Evolutionary conservation across 2,329 filamentous ascomycete species (phyloP), one percentile per base, ranked within the genome.

Genomic region (Botrytis squamosa): DNA sequence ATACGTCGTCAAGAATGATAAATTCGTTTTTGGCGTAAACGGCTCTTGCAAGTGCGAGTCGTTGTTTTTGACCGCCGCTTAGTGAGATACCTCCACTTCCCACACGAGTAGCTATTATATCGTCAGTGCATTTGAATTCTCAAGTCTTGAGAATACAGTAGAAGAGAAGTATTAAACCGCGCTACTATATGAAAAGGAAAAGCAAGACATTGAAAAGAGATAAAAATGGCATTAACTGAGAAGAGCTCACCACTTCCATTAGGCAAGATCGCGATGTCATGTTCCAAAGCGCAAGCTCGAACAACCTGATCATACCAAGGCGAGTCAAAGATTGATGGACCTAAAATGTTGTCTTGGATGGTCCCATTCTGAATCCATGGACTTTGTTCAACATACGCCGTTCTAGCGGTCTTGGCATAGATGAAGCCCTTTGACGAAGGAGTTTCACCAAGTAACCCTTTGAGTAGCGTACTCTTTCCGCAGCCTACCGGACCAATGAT

Each of bases 241-340:
- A 90, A 78, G 90, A 88, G 0, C 90, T 91, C 76, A 84, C 81
- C 77, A 91, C 90, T 57, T 87, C 88, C 73, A 85, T 85, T 1
- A 88, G 90, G 42, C 90, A 84, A 83, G 90, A 90, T 42, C 89
- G 74, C 88, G 18, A 92, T 82, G 82, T 92, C 90, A 0, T 87
- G 85, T 25, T 86, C 83, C 8, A 92, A 82, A 1, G 89, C 90
- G 79, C 90, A 92, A 18, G 90, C 89, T 78, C 91, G 87, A 18
- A 92, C 82, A 18, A 92, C 90, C 67, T 87, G 81, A 66, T 89
- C 84, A 79, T 92, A 92, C 89, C 90, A 91, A 20, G 82, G 81
- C 36, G 85, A 83, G 42, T 91, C 84, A 69, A 84, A 86, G 1
- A 82, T 81, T 52, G 77, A 77, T 29, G 76, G 75, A 0, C 83